These are phyloP conservation scores for Akanthomyces lecanii DNA, from an alignment of 2,329 filamentous ascomycete genomes.

Conservation along the genomic window DNA sequence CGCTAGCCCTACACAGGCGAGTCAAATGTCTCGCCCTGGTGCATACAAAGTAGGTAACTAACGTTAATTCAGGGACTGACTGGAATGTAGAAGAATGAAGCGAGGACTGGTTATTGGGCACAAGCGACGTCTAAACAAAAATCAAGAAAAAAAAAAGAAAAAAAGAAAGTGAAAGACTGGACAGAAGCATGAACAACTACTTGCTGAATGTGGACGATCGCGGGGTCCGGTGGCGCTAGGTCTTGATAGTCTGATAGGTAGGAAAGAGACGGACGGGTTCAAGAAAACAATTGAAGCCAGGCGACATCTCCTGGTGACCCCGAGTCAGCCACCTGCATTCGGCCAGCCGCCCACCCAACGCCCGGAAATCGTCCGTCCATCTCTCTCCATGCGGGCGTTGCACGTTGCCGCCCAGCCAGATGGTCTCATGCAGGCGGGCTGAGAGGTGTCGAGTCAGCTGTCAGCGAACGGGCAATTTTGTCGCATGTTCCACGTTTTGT, in stretches of 20 bases:
- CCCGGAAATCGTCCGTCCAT: too few species aligned
- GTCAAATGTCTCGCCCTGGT: constrained; percentile 2
- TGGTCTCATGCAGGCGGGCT: neutral
- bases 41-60: too few species aligned
- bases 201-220: too few species aligned
- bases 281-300: neutral
- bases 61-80: neutral
- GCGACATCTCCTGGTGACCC: neutral
- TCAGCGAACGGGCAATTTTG: neutral
- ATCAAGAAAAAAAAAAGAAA: too few species aligned
- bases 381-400: too few species aligned
- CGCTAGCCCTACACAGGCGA: neutral
- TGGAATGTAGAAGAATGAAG: neutral
- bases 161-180: too few species aligned
- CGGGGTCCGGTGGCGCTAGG: too few species aligned
- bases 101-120: neutral
- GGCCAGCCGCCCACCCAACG: neutral
- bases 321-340: neutral
- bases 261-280: neutral
- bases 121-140: neutral
- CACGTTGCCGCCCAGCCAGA: neutral
- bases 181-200: too few species aligned
- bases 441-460: neutral
- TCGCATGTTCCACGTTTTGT: neutral
- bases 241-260: too few species aligned